Base-by-base conservation (phyloP, 495 filamentous ascomycete genomes). In the Schizothecium vesticola region DNA sequence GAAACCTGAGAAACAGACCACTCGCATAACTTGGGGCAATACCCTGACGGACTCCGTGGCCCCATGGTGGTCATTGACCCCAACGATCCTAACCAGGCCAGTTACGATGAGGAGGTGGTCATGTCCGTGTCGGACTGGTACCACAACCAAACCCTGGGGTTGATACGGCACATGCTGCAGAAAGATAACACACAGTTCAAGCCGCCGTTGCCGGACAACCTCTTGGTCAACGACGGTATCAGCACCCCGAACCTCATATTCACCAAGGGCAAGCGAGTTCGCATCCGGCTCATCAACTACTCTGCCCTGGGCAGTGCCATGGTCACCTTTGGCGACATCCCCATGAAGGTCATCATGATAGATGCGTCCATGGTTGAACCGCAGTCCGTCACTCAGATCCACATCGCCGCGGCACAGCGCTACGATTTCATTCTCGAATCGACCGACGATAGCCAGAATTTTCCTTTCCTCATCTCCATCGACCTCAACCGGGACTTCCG, bases 41-140 rank as follows among this genome's bases (percentile, higher is more conserved):
- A 92, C 67, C 89, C 91, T 1, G 92, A 95, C 75, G 92, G 92
- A 22, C 82, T 91, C 58, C 88, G 90, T 19, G 90, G 90, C 3
- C 84, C 90, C 0, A 72, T 95, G 36, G 87, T 94, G 58, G 83
- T 95, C 33, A 85, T 92, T 65, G 90, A 94, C 69, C 84, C 85
- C 1, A 74, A 85, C 7, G 82, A 87, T 13, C 91, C 90, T 0
- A 90, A 86, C 72, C 66, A 79, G 24, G 81, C 84, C 65, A 77
- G 86, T 61, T 94, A 91, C 69, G 88, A 91, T 33, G 86, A 88
- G 67, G 91, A 94, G 73, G 73, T 88, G 23, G 71, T 84, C 59
- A 31, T 84, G 58, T 74, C 74, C 55, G 66, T 92, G 26, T 87
- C 86, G 16, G 91, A 93, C 69, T 93, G 82, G 82, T 86, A 86